Conservation (phyloP, 2,329 filamentous ascomycete genomes). For the Trichoderma hamatum region DNA sequence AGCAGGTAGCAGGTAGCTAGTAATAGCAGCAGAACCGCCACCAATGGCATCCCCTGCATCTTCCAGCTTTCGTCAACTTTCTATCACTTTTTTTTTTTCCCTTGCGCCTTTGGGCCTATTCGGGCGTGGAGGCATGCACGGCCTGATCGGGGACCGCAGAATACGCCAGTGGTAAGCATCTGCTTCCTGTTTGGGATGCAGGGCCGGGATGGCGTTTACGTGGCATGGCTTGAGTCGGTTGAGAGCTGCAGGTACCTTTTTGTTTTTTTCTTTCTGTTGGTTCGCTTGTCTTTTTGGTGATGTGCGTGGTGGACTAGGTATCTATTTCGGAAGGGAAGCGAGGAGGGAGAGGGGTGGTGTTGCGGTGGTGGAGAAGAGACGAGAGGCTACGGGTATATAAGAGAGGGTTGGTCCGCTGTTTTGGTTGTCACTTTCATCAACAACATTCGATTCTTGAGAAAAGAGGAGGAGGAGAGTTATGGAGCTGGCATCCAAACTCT, state of each 20-base stretch:
- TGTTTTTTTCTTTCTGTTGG: not conserved
- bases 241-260: constrained; percentile 21
- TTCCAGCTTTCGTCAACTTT: not conserved
- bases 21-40: not conserved
- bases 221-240: constrained; percentile 22
- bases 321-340: not conserved
- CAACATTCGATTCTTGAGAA: not conserved
- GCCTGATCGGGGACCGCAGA: not conserved
- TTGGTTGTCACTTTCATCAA: not conserved
- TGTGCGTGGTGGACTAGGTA: not conserved
- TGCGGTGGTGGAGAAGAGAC: not conserved
- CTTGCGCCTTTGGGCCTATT: not conserved
- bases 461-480: not conserved
- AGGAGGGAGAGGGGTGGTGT: not conserved
- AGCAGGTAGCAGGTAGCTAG: not conserved
- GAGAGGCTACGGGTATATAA: constrained; percentile 7
- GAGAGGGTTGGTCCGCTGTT: not conserved
- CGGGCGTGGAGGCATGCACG: not conserved
- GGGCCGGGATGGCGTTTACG: constrained; percentile 11
- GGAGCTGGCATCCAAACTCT: not conserved
- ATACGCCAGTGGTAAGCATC: not conserved
- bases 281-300: not conserved
- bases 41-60: not conserved
- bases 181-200: constrained; percentile 6
- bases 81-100: not conserved